Evolutionary conservation across 805 yeast genomes (phyloP), one percentile per base, ranked within the genome.

Genomic region (Candida morakotiae): DNA sequence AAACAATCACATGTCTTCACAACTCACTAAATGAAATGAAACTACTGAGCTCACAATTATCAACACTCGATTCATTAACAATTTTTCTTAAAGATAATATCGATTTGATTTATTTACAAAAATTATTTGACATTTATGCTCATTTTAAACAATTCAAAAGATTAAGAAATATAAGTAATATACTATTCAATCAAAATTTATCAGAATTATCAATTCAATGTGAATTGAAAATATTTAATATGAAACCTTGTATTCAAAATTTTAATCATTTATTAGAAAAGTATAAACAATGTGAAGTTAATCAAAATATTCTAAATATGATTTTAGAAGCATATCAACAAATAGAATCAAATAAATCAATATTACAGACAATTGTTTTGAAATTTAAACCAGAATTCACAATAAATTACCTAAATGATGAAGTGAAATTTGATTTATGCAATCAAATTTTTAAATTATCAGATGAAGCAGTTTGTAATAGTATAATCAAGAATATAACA

Each of bases 131-230:
- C 5, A 20, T 28, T 6, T 40, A 35, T n/a, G 32, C 41, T 14
- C 31, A 42, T 5, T 47, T 52, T 33, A 62, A 53, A 22, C 69
- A 61, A 25, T 36, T 31, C 14, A 73, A 69, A 42, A 51, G 81
- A 39, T 49, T 71, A 5, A 56, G 65, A 34, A 75, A 74, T 46
- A 43, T 76, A 3, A 67, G 79, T 3, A 73, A 71, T 43, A 34
- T 76, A 9, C 51, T 65, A 5, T 75, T 62, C 46, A 68, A 71
- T 40, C 47, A 21, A 10, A 35, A 47, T 13, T 30, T 36, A 16
- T 47, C 48, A 44, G 28, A 47, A 43, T 7, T 25, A 47, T 58
- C 64, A 14, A 39, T 68, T 11, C 51, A 56, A 5, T 47, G 60
- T 20, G 75, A 69, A 39, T 46, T 47, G 9, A 39, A 48, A 8